Percentiles rank a stretch among this genome's conserved stretches.
Evolutionary conservation across 2,329 filamentous ascomycete species (phyloP).

Genomic region (Exutisphaerella laricina): DNA sequence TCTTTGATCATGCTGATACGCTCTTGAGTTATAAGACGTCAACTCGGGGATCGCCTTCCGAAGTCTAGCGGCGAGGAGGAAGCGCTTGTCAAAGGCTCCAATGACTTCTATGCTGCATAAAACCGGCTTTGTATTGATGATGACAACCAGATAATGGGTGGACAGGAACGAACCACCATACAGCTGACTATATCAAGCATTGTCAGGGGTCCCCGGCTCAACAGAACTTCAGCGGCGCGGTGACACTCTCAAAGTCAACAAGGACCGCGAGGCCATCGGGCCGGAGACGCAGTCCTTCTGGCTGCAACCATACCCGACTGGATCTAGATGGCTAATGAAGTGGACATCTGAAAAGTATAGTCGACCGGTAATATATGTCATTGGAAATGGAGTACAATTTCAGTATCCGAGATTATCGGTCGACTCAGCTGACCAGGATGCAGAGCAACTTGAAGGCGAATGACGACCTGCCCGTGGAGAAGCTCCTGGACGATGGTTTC

Average conservation of each 20-base stretch:
- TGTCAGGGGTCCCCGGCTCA: conserved; percentile 51
- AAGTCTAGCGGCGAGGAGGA: conserved; percentile 66
- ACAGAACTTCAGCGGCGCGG: conserved; percentile 71
- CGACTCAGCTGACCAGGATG: conserved; percentile 62
- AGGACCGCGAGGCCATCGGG: conserved; percentile 67
- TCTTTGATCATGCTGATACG: conserved; percentile 1
- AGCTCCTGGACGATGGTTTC: conserved; percentile 77
- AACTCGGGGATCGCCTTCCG: conserved; percentile 73
- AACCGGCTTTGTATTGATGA: conserved; percentile 4
- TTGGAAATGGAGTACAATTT: too few relatives aligned
- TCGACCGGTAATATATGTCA: conserved; percentile 74
- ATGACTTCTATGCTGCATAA: conserved; percentile 84
- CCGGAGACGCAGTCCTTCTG: conserved; percentile 77
- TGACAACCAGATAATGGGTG: background rate
- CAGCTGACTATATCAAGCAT: conserved; percentile 78
- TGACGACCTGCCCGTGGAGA: conserved; percentile 63
- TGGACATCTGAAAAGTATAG: conserved; percentile 75
- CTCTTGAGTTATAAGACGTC: conserved; percentile 57
- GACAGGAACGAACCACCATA: conserved; percentile 66
- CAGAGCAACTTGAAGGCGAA: conserved; percentile 77
- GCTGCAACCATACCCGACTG: conserved; percentile 68
- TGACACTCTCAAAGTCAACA: conserved; percentile 62
- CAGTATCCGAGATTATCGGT: too few relatives aligned
- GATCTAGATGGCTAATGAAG: conserved; percentile 71
- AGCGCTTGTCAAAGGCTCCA: conserved; percentile 72